Evolutionary conservation across 2,329 filamentous ascomycete genomes (phyloP).

Genomic region (Didymella keratinophila): DNA sequence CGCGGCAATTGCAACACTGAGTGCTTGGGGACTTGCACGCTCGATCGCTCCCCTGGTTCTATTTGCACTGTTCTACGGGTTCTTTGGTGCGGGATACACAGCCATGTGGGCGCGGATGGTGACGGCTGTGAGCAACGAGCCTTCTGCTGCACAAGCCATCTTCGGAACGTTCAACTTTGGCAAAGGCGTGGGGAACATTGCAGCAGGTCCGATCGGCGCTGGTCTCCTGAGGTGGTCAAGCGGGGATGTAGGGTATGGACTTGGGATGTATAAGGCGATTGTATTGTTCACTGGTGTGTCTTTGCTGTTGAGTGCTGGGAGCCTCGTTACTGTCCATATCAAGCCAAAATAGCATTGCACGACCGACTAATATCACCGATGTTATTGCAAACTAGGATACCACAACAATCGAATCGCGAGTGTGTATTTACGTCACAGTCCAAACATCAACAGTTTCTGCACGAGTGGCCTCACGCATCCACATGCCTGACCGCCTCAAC

Average conservation of each 20-base stretch:
- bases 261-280: slow-evolving; percentile 24
- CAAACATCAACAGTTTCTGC: not conserved
- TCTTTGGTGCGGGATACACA: slow-evolving; percentile 49
- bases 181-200: slow-evolving; percentile 58
- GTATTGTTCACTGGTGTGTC: slow-evolving; percentile 28
- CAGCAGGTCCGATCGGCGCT: slow-evolving; percentile 58
- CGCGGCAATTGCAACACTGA: slow-evolving; percentile 41
- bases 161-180: slow-evolving; percentile 56
- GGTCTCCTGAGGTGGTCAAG: slow-evolving; percentile 34
- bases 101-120: slow-evolving; percentile 54
- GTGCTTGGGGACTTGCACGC: slow-evolving; percentile 55
- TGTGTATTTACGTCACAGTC: not conserved
- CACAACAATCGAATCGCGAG: not conserved
- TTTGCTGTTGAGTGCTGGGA: slow-evolving; percentile 24
- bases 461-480: not conserved
- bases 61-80: slow-evolving; percentile 52
- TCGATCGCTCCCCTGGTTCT: slow-evolving; percentile 45
- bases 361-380: not conserved
- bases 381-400: not conserved
- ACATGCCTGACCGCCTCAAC: not conserved
- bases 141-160: slow-evolving; percentile 49
- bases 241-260: slow-evolving; percentile 13
- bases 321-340: slow-evolving; percentile 15
- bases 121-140: slow-evolving; percentile 45
- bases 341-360: slow-evolving; percentile 3